phyloP scores from a whole-genome alignment of 805 yeast genomes.

The Metschnikowia dekortorum region DNA sequence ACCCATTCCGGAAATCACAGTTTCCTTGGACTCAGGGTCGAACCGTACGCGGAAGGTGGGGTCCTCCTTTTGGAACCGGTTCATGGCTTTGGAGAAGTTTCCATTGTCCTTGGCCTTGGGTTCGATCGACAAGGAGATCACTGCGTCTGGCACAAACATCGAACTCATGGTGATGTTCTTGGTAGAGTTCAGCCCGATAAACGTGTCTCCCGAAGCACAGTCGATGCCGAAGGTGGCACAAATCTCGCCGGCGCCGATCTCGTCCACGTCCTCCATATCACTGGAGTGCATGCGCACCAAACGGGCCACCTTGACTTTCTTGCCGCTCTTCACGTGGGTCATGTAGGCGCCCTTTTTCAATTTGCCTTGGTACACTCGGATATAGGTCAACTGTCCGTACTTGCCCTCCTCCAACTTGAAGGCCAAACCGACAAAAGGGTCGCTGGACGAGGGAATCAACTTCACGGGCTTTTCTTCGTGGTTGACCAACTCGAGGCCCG shows the following conservation, averaged over 20 bases:
- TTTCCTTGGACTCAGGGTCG: conserved; percentile 89
- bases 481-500: conserved; percentile 78
- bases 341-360: conserved; percentile 87
- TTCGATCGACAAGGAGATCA: conserved; percentile 83
- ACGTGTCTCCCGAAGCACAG: conserved; percentile 98
- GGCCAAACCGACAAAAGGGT: conserved; percentile 95
- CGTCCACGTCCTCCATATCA: conserved; percentile 97
- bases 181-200: conserved; percentile 68
- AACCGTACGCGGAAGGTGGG: conserved; percentile 94
- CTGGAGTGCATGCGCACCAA: conserved; percentile 98
- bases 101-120: conserved; percentile 84
- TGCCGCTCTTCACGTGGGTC: conserved; percentile 86
- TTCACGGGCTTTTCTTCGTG: conserved; percentile 53
- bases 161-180: conserved; percentile 87
- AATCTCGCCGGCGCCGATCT: conserved; percentile 95
- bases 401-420: conserved; percentile 98
- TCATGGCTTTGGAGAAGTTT: conserved; percentile 93
- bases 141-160: conserved; percentile 99
- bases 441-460: conserved; percentile 63
- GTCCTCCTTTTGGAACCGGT: conserved; percentile 97
- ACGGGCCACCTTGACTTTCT: conserved; percentile 87
- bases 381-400: conserved; percentile 94
- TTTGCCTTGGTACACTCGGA: conserved; percentile 95
- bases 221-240: conserved; percentile 99
- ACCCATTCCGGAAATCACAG: conserved; percentile 96